Percentiles rank a stretch among this genome's conserved stretches.
phyloP scores from a whole-genome alignment of 1,284 basidiomycete species.

The Austroboletus olivaceoglutinosus region DNA sequence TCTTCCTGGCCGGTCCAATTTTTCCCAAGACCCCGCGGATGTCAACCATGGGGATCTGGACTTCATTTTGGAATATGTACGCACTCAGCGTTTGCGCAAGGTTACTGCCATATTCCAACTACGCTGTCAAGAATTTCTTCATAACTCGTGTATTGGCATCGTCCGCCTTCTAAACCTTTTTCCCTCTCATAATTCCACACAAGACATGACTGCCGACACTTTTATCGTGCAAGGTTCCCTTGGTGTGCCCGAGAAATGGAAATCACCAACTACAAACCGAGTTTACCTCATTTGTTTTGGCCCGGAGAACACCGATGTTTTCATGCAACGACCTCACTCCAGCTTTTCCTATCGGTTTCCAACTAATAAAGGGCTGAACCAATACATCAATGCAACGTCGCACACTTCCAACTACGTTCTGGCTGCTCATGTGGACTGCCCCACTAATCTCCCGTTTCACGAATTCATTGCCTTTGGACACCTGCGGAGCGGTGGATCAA shows the following conservation, averaged over 20 bases:
- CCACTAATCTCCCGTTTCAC: slow-evolving; percentile 34
- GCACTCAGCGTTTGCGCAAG: no score
- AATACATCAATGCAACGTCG: slow-evolving; percentile 31
- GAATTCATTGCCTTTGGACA: slow-evolving; percentile 42
- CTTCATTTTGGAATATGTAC: neutral
- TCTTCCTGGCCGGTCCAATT: neutral
- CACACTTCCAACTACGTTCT: slow-evolving; percentile 43
- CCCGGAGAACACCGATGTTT: no score
- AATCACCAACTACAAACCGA: slow-evolving; percentile 16
- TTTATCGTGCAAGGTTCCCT: no score
- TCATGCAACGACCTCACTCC: no score
- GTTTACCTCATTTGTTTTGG: neutral
- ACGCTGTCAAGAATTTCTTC: neutral
- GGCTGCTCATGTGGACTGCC: slow-evolving; percentile 38
- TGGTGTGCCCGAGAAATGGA: no score
- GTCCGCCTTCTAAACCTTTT: neutral
- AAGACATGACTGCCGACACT: no score
- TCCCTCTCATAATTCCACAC: neutral
- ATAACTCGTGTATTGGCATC: neutral
- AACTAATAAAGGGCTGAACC: no score
- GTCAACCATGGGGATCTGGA: no score
- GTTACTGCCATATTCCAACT: neutral
- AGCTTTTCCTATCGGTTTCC: no score
- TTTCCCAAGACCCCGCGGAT: no score
- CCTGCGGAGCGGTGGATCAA: slow-evolving; percentile 39